Conservation (phyloP, 345 rosid genomes). For the Eucalyptus tenuipes region DNA sequence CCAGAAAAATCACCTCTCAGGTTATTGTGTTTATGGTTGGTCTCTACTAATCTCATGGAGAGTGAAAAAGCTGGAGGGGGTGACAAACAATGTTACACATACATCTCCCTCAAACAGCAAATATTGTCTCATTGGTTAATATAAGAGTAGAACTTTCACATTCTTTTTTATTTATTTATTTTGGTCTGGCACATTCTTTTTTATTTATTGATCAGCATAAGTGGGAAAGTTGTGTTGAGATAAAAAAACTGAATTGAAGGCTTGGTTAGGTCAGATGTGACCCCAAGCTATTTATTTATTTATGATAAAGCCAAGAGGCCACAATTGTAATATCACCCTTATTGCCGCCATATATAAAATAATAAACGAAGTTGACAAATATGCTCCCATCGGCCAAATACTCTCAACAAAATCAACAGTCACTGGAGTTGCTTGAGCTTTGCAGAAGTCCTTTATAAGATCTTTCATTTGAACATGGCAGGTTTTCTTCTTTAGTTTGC, state of each 20-base stretch:
- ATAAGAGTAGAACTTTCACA: not conserved
- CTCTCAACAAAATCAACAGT: not conserved
- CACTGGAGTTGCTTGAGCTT: not conserved
- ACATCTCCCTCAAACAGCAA: not conserved
- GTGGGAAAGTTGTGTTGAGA: not conserved
- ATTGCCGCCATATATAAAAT: not conserved
- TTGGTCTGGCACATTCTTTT: too few species aligned
- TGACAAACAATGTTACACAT: not conserved
- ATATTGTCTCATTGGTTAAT: not conserved
- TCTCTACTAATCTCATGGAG: not conserved
- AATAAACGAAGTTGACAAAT: not conserved
- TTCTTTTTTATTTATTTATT: not conserved
- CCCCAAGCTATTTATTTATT: not conserved
- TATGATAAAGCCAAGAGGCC: not conserved
- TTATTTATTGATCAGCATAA: not conserved
- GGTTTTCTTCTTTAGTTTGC: not conserved
- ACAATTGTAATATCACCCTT: not conserved
- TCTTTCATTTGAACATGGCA: not conserved
- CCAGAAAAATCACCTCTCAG: not conserved
- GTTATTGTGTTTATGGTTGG: not conserved
- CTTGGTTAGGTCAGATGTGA: not conserved
- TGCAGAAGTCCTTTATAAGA: not conserved
- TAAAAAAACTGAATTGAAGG: not conserved
- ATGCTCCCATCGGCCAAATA: not conserved
- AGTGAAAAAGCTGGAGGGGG: not conserved